Base-by-base conservation (phyloP, 2,329 filamentous ascomycete genomes). In the Emergomyces pasteurianus region DNA sequence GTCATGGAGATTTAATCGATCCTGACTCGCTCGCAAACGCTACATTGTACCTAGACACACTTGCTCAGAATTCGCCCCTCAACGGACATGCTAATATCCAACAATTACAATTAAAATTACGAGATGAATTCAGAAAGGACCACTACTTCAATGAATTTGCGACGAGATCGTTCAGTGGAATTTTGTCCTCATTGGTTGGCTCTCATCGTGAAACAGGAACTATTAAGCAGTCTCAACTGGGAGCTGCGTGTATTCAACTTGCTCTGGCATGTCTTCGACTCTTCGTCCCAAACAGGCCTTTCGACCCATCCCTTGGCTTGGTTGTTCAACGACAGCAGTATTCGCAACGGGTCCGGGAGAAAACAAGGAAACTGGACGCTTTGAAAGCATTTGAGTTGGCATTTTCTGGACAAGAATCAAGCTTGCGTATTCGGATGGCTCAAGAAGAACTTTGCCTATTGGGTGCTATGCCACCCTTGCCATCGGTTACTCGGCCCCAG, bases 261-360 rank as follows among this genome's bases (percentile, higher is more conserved):
- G 87, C 89, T 1, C 74, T 92, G 23, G 86, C 86, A 18, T 83
- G 87, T 46, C 79, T 97, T 55, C 83, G 83, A 63, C 79, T 96
- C 2, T 96, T 92, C 69, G 85, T 97, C 2, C 92, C 95, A 0
- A 87, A 95, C 72, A 86, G 87, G 65, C 82, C 88, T 3, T 94
- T 92, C 68, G 94, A 99, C 72, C 94, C 94, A 1, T 85, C 84
- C 1, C 71, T 85, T 40, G 77, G 77, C 57, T 74, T 82, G 7
- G 78, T 79, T 58, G 81, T 96, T 21, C 86, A 90, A 66, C 82
- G 84, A 23, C 73, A 80, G 59, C 76, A 83, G 26, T 80, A 87
- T 69, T 70, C 77, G 21, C 78, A 85, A 61, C 79, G 88, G 46
- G 81, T 83, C 54, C 65, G 71, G 2, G 76, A 80, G 10, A 74